These are phyloP conservation scores for Sordariomycetes sp. DNA, from an alignment of 2,329 filamentous ascomycete genomes.

Conservation along the genomic window DNA sequence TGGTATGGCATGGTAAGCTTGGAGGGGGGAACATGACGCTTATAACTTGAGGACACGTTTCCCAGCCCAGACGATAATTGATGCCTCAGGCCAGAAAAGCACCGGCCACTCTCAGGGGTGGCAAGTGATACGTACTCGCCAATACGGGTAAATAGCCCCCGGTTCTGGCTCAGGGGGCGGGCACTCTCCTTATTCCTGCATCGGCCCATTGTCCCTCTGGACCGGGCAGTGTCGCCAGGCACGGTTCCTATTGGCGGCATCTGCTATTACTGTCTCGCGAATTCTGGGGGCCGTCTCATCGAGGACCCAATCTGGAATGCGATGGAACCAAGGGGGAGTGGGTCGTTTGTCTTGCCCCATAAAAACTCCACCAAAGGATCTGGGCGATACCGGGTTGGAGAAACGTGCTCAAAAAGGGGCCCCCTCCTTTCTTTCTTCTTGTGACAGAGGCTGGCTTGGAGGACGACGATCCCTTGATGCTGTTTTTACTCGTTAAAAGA, in stretches of 20 bases:
- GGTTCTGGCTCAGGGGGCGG: neutral
- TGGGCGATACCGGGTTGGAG: neutral
- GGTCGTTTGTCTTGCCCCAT: neutral
- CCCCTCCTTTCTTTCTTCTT: neutral
- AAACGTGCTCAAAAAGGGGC: neutral
- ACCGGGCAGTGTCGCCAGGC: neutral
- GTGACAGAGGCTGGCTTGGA: neutral
- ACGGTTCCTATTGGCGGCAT: neutral
- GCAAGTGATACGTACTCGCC: neutral
- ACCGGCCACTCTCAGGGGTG: neutral
- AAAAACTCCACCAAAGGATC: neutral
- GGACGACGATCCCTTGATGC: neutral
- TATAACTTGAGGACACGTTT: constrained; percentile 21
- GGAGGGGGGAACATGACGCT: constrained; percentile 11
- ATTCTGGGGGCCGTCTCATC: neutral
- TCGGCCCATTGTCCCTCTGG: neutral
- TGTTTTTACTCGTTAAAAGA: neutral
- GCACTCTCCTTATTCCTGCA: neutral
- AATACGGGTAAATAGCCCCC: neutral
- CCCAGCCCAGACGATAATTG: neutral
- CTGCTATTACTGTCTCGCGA: neutral
- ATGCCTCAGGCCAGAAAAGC: neutral
- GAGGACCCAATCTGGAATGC: neutral
- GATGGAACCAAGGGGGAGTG: neutral
- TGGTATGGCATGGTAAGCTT: neutral